phyloP scores from a whole-genome alignment of 2,329 filamentous ascomycete species.

The Pseudogymnoascus sp. region DNA sequence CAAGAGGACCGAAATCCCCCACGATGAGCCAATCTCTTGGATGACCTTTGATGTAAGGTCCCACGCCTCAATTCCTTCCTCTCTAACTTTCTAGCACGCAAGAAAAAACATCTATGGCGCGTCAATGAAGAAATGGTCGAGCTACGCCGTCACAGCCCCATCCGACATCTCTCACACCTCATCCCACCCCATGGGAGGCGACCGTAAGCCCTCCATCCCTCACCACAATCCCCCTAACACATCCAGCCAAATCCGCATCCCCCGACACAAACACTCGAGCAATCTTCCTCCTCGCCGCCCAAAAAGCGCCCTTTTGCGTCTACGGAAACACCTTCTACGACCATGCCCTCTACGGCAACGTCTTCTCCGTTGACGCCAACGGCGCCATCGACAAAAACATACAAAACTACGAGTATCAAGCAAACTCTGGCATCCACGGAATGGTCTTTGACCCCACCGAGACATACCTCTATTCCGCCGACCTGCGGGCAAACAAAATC shows the following conservation, averaged over 20 bases:
- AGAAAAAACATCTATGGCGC: conserved; percentile 83
- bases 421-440: conserved; percentile 67
- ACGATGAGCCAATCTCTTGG: conserved; percentile 87
- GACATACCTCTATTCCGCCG: conserved; percentile 71
- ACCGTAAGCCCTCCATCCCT: conserved; percentile 48
- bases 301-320: conserved; percentile 70
- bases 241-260: conserved; percentile 54
- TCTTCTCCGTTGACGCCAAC: conserved; percentile 54
- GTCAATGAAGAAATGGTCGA: conserved; percentile 90
- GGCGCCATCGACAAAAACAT: conserved; percentile 57
- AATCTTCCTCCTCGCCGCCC: conserved; percentile 78
- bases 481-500: conserved; percentile 70
- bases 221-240: conserved; percentile 9
- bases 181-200: conserved; percentile 68
- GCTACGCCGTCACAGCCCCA: conserved; percentile 68
- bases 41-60: conserved; percentile 78
- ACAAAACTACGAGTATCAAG: conserved; percentile 67
- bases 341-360: conserved; percentile 72
- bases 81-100: conserved; percentile 50
- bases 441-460: conserved; percentile 74
- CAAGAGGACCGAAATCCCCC: conserved; percentile 72
- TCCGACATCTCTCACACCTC: conserved; percentile 68
- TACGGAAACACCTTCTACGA: conserved; percentile 91
- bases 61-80: not conserved
- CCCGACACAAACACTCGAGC: conserved; percentile 74